Evolutionary conservation across 805 yeast genomes (phyloP).

Genomic region (Teunomyces cretensis): DNA sequence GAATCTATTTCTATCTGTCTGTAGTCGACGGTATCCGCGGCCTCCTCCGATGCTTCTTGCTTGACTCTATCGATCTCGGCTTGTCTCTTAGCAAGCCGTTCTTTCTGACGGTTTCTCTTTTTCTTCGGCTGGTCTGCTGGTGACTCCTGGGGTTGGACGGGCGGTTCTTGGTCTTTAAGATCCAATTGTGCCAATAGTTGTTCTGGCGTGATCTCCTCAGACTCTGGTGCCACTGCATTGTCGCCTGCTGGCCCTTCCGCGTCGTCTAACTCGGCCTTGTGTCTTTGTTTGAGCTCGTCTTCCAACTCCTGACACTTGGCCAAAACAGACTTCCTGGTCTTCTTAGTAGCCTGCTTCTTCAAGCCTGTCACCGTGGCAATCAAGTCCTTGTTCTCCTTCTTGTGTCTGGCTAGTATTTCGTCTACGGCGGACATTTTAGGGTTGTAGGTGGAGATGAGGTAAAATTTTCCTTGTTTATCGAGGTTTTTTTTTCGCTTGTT

Average conservation of each 20-base stretch:
- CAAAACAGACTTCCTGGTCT: slow-evolving; percentile 67
- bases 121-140: neutral
- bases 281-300: slow-evolving; percentile 51
- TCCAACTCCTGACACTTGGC: slow-evolving; percentile 62
- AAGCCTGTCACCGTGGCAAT: slow-evolving; percentile 67
- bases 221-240: slow-evolving; percentile 16
- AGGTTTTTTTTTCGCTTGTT: neutral
- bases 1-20: slow-evolving; percentile 71
- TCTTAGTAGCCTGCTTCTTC: slow-evolving; percentile 81
- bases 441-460: slow-evolving; percentile 1
- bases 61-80: slow-evolving; percentile 62
- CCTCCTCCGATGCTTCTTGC: slow-evolving; percentile 71
- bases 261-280: slow-evolving; percentile 47
- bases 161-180: slow-evolving; percentile 16
- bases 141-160: neutral
- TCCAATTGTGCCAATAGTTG: slow-evolving; percentile 60
- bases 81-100: slow-evolving; percentile 72
- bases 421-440: slow-evolving; percentile 27
- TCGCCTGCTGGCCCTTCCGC: neutral
- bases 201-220: slow-evolving; percentile 64
- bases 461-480: neutral
- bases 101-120: slow-evolving; percentile 81
- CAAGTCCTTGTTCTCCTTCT: slow-evolving; percentile 66
- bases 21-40: slow-evolving; percentile 62
- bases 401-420: slow-evolving; percentile 57